Base-by-base conservation (phyloP, 2,329 filamentous ascomycete species). In the Coniochaeta sp. region DNA sequence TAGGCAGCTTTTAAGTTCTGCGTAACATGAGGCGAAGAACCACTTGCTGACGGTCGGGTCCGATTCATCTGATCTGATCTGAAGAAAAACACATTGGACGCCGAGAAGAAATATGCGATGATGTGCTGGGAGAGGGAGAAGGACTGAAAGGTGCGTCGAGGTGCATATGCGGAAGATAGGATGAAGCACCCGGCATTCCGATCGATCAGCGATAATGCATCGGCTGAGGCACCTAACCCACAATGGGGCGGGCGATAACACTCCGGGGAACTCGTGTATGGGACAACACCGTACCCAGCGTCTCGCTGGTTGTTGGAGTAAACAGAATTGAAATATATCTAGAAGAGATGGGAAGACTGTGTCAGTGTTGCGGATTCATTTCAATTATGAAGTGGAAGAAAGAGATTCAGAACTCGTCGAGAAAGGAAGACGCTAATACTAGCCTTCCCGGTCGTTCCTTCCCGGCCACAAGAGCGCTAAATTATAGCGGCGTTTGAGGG, bases 191-290 rank as follows among this genome's bases (percentile, higher is more conserved):
- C 38, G 38, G 38, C 47, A 33, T 35, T 12, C 10, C 18, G 4
- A n/a, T 33, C 18, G 12, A 35, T 24, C 47, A 14, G 18, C 12
- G 18, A 33, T 14, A 46, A 51, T 38, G 56, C 55, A 48, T 60
- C 60, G 58, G 59, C 38, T 60, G 58, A 58, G 57, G 57, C 59
- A 59, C 58, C 58, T 61, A 59, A 56, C 30, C 32, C 28, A 16
- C 16, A 20, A n/a, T n/a, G n/a, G n/a, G n/a, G n/a, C 28, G 26
- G 32, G 51, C 51, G 24, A 40, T 30, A n/a, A 32, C 48, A 3
- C 20, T 31, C 30, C 10, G 28, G 20, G 2, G 20, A 22, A 27
- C 18, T 33, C 30, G 18, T 48, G 46, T 32, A 20, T n/a, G 12
- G 9, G 13, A n/a, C 5, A 13, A 48, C 16, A 22, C 35, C 32